A percentile compares a stretch with the other conserved stretches of the same genome.
Conservation (phyloP, 1,139 yeast species). For the Lodderomyces margitis region DNA sequence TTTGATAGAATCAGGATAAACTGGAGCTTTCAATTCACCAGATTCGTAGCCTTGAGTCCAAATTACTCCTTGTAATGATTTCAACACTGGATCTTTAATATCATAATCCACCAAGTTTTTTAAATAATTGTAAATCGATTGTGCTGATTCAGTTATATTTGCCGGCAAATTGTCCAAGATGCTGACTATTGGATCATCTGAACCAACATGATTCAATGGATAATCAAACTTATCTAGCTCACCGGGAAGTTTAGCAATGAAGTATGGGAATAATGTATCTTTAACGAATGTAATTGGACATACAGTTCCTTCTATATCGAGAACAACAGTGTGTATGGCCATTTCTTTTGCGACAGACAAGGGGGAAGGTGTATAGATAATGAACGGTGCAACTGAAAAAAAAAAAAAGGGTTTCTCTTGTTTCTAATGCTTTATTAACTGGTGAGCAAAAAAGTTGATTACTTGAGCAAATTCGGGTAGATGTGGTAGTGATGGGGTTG, state of each 20-base stretch:
- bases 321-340: conserved; percentile 29
- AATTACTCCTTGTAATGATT: conserved; percentile 76
- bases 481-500: too few species aligned
- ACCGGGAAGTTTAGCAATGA: conserved; percentile 31
- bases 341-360: too few species aligned
- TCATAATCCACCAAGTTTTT: conserved; percentile 59
- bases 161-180: conserved; percentile 48
- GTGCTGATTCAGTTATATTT: conserved; percentile 23
- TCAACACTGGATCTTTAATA: conserved; percentile 74
- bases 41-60: conserved; percentile 79
- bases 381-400: too few species aligned
- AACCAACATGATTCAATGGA: conserved; percentile 6
- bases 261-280: conserved; percentile 59
- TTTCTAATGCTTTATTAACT: too few species aligned
- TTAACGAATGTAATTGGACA: conserved; percentile 89
- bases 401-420: too few species aligned
- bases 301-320: conserved; percentile 90
- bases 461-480: too few species aligned
- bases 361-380: too few species aligned
- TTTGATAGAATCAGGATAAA: conserved; percentile 69
- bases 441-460: too few species aligned
- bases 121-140: conserved; percentile 45
- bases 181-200: conserved; percentile 19
- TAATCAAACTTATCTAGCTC: conserved; percentile 18
- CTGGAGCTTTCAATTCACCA: conserved; percentile 76